phyloP scores from a whole-genome alignment of 208 protist genomes.

The Trypanosomatidae sp. region DNA sequence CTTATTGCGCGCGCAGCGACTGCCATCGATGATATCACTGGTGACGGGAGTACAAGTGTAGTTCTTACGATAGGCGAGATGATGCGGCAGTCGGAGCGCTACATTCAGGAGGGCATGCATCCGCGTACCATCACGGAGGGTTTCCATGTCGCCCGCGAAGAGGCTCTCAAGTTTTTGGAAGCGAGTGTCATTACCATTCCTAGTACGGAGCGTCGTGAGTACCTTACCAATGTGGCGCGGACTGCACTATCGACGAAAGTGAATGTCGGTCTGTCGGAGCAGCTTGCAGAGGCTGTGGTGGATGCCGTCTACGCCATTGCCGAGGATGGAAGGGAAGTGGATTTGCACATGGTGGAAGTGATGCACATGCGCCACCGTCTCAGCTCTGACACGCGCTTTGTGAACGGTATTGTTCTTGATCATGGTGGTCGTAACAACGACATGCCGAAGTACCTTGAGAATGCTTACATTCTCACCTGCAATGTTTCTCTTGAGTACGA shows the following conservation, averaged over 20 bases:
- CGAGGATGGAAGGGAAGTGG: conserved; percentile 78
- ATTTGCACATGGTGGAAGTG: conserved; percentile 99
- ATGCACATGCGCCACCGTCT: conserved; percentile 99
- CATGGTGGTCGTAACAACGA: conserved; percentile 99
- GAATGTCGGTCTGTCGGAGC: conserved; percentile 57
- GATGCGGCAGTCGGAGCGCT: conserved; percentile 98
- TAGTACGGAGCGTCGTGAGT: conserved; percentile 77
- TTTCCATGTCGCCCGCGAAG: conserved; percentile 96
- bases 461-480: conserved; percentile 98
- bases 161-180: conserved; percentile 93
- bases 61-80: conserved; percentile 99
- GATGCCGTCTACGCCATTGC: conserved; percentile 95
- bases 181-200: conserved; percentile 72
- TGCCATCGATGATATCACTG: conserved; percentile 99
- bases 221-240: conserved; percentile 95
- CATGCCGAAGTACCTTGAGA: conserved; percentile 97
- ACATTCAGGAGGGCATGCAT: conserved; percentile 99
- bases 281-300: conserved; percentile 95
- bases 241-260: conserved; percentile 97
- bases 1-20: conserved; percentile 99
- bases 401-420: conserved; percentile 99
- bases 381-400: conserved; percentile 95
- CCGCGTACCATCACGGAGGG: conserved; percentile 98
- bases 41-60: conserved; percentile 99
- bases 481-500: conserved; percentile 99